Evolutionary conservation across 306 rosid genomes (phyloP).

Genomic region (Inga leiocalycina): DNA sequence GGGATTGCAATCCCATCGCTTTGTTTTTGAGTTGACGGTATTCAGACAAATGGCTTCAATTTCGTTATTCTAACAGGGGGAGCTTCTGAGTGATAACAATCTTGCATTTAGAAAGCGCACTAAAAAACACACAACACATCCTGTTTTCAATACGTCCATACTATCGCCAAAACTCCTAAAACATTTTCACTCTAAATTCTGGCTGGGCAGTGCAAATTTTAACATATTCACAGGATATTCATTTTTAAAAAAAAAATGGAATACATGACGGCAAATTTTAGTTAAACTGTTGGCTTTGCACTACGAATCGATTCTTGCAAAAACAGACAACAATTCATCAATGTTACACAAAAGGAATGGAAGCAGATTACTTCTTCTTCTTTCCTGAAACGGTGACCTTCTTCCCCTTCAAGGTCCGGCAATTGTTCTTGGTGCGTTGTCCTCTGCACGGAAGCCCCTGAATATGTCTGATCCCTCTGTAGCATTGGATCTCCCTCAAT

Average conservation of each 20-base stretch:
- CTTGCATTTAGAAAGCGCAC: neutral
- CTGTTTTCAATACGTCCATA: neutral
- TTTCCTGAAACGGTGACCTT: slow-evolving; percentile 67
- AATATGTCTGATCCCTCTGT: slow-evolving; percentile 86
- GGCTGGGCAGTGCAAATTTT: neutral
- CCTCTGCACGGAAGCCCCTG: slow-evolving; percentile 95
- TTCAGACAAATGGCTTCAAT: neutral
- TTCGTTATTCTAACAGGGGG: no score
- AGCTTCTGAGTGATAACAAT: neutral
- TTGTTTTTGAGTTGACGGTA: neutral
- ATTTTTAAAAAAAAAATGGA: neutral
- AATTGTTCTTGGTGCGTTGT: slow-evolving; percentile 90
- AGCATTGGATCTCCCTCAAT: slow-evolving; percentile 90
- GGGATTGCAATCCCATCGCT: no score
- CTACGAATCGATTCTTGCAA: neutral
- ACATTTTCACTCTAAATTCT: neutral
- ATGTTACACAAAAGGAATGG: neutral
- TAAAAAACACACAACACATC: neutral
- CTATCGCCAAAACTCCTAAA: neutral
- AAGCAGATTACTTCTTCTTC: slow-evolving; percentile 44
- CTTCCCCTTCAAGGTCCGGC: slow-evolving; percentile 86
- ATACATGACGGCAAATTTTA: neutral
- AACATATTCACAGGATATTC: neutral
- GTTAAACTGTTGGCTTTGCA: neutral
- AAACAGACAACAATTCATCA: slow-evolving; percentile 14